Evolutionary conservation across 345 rosid genomes (phyloP).

Genomic region (Excoecaria agallocha): DNA sequence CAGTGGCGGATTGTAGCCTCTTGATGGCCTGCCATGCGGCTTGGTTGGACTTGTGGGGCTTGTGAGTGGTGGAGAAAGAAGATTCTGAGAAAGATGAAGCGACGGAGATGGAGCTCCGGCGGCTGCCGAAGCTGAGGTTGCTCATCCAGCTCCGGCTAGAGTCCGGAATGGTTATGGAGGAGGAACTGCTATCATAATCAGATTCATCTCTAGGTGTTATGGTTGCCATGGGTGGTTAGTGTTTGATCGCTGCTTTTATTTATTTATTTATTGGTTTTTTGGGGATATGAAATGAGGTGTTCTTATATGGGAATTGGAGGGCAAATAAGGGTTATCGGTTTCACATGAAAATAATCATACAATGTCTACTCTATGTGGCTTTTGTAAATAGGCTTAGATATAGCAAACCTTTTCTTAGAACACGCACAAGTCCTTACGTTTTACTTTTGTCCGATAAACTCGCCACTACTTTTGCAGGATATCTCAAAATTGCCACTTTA

Average conservation of each 20-base stretch:
- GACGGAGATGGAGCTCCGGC: constrained; percentile 64
- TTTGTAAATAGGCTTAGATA: not conserved
- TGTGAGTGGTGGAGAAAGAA: constrained; percentile 31
- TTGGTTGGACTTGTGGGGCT: constrained; percentile 98
- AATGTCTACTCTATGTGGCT: not conserved
- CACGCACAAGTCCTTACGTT: not conserved
- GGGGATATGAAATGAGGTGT: not conserved
- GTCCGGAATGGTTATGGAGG: constrained; percentile 57
- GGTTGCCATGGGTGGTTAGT: constrained; percentile 41
- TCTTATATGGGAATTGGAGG: constrained; percentile 25
- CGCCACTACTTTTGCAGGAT: constrained; percentile 6
- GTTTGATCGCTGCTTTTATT: not conserved
- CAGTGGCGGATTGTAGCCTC: constrained; percentile 46
- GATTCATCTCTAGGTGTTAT: constrained; percentile 47
- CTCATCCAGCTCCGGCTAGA: constrained; percentile 88
- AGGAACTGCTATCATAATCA: constrained; percentile 59
- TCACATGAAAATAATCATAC: constrained; percentile 3
- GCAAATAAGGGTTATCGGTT: constrained; percentile 8
- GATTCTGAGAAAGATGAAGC: constrained; percentile 37
- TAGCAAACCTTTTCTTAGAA: not conserved
- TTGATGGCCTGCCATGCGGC: constrained; percentile 84
- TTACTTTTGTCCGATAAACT: not conserved
- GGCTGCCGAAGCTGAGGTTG: constrained; percentile 78
- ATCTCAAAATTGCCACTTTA: constrained; percentile 20
- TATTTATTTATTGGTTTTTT: constrained; percentile 6